phyloP scores from a whole-genome alignment of 768 basidiomycete genomes.

The Kondoa subrosea region DNA sequence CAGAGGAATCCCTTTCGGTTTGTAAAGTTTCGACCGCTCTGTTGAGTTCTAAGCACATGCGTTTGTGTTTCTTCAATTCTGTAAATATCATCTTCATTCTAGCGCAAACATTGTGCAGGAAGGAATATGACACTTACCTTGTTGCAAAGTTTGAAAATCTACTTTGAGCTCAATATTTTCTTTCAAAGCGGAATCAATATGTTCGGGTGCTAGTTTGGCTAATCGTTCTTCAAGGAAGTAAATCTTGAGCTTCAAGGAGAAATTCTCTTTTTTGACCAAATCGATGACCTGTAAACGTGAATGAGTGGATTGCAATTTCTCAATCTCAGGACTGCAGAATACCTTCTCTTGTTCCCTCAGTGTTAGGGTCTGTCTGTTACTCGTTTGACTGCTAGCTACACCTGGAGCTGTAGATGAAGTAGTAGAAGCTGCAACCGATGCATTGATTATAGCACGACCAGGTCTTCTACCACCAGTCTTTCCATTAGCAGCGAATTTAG shows the following conservation, averaged over 20 bases:
- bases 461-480: not conserved
- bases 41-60: conserved; percentile 23
- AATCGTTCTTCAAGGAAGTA: conserved; percentile 90
- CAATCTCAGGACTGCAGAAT: conserved; percentile 22
- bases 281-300: conserved; percentile 58
- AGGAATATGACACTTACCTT: not conserved
- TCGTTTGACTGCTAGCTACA: not conserved
- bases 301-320: not conserved
- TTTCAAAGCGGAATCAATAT: conserved; percentile 60
- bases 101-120: not conserved
- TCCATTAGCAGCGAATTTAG: not conserved
- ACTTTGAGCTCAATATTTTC: conserved; percentile 52
- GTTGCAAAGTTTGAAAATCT: conserved; percentile 29
- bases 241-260: conserved; percentile 84
- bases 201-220: conserved; percentile 54
- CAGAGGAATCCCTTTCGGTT: conserved; percentile 15
- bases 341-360: conserved; percentile 95
- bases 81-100: not conserved
- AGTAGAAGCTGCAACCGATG: not conserved
- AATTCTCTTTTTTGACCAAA: conserved; percentile 89
- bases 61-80: conserved; percentile 28
- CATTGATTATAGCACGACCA: not conserved
- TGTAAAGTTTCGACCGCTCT: conserved; percentile 20
- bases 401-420: not conserved
- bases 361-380: conserved; percentile 41